A percentile compares a stretch with the other conserved stretches of the same genome.
Conservation (phyloP, 108 stramenopile species). For the Ochromonas danica region DNA sequence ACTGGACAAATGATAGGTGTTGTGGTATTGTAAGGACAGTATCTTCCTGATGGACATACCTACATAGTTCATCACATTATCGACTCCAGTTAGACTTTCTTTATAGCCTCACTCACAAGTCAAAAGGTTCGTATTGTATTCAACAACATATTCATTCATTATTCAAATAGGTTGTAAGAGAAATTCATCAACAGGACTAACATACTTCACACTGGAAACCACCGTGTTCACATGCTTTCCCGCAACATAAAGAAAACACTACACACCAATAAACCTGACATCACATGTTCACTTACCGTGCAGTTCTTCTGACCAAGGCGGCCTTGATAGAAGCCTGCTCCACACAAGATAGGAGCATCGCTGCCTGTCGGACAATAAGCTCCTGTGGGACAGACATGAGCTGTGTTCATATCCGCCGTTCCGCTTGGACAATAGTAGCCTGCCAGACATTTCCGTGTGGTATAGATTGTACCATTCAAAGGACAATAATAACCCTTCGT, state of each 20-base stretch:
- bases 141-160: constrained; percentile 17
- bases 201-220: constrained; percentile 15
- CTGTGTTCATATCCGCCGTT: no score
- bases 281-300: constrained; percentile 15
- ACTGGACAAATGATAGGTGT: constrained; percentile 37
- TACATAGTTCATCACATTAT: constrained; percentile 17
- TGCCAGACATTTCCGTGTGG: constrained; percentile 27
- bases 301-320: not conserved
- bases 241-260: constrained; percentile 16
- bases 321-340: not conserved
- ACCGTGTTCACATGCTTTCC: constrained; percentile 14
- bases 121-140: constrained; percentile 17
- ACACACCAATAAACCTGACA: constrained; percentile 15
- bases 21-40: constrained; percentile 23
- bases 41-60: constrained; percentile 24
- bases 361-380: constrained; percentile 39
- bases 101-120: constrained; percentile 15
- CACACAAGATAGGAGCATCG: not conserved
- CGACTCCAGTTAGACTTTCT: constrained; percentile 15
- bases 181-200: constrained; percentile 17
- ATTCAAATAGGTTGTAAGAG: constrained; percentile 17
- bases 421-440: not conserved
- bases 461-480: not conserved
- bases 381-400: constrained; percentile 46
- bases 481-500: not conserved